Evolutionary conservation across 2,329 filamentous ascomycete genomes (phyloP).

Genomic region (Diaporthe sp.): DNA sequence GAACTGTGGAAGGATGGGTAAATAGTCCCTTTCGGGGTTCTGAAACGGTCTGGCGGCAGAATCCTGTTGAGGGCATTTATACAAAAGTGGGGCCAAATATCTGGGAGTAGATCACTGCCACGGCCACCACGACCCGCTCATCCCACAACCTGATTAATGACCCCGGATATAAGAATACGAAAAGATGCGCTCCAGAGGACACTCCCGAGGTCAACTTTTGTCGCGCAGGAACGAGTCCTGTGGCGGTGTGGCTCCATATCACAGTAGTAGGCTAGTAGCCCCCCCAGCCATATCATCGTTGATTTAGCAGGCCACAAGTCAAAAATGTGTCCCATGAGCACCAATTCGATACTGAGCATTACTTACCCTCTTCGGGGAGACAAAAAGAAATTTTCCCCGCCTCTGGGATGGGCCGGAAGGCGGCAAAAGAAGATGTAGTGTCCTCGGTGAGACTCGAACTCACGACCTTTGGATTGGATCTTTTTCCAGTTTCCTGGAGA

Average conservation of each 20-base stretch:
- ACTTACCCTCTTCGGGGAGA: not conserved
- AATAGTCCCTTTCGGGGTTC: no score
- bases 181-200: not conserved
- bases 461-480: slow-evolving; percentile 47
- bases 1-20: no score
- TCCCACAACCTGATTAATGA: not conserved
- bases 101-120: no score
- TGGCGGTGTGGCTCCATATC: not conserved
- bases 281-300: not conserved
- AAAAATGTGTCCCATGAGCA: not conserved
- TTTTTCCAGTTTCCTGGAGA: not conserved
- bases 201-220: not conserved
- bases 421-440: not conserved
- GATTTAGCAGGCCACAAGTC: not conserved
- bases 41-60: no score
- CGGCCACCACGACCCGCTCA: not conserved
- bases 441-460: slow-evolving; percentile 35
- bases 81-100: no score
- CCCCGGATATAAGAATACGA: not conserved
- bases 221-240: not conserved
- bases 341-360: not conserved
- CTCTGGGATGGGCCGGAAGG: not conserved
- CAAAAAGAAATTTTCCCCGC: not conserved
- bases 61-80: no score
- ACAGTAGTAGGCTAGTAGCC: not conserved